Evolutionary conservation across 257 asterid species (phyloP), one percentile per base, ranked within the genome.

Genomic region (Solanum sparsipilum): DNA sequence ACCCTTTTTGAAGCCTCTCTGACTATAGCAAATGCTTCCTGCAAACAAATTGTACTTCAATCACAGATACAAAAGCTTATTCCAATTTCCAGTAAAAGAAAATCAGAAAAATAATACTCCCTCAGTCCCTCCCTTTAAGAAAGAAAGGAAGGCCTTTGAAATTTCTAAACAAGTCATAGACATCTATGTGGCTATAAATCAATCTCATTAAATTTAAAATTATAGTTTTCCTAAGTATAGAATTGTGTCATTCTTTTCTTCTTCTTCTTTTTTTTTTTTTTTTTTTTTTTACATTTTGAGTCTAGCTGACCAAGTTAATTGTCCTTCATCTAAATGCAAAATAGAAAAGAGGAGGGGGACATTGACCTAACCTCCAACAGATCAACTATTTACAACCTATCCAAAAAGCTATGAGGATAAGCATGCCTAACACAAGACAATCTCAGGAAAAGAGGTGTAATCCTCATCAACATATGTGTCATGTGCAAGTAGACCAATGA

Each of bases 1-100:
- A 97, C 99, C 91, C 99, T 93, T 90, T 90, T 94, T 18, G 98
- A 97, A 89, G 99, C 99, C 95, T 97, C 99, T 89, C 98, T 93
- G 58, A 97, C 99, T 16, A 97, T 90, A 35, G 98, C 92, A 92
- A 95, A 97, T 83, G 99, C 98, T 93, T 97, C 99, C 99, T 97
- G 94, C 93, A 90, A 88, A 79, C 34, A 86, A 86, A 88, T 63
- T 82, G 74, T 58, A 72, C 58, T 84, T 86, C 34, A 86, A 34
- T 34, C 60, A 20, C 32, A 44, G 44, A 7, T 34, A 70, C 35
- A 86, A 85, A 16, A 44, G 70, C 11, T 46, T 15, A 29, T 29
- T 46, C 29, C 11, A 81, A 46, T 29, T 81, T 81, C 32, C 10
- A 46, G 70, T 81, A 81, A 29, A 78, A 27, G 67, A 79, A 79